Evolutionary conservation across 129 eudicot species (phyloP).

Genomic region (Ambrosia artemisiifolia): DNA sequence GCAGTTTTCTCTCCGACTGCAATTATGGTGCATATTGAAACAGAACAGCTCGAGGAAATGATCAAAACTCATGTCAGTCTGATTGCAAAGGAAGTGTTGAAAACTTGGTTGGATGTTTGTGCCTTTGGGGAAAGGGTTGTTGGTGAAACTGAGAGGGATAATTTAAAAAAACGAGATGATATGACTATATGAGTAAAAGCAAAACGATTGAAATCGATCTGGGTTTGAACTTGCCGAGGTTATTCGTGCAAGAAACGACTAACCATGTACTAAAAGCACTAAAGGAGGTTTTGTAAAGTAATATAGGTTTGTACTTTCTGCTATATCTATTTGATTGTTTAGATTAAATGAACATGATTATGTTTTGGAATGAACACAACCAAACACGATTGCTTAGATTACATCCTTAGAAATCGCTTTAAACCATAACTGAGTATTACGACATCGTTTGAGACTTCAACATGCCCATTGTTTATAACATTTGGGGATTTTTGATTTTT

Average conservation of each 20-base stretch:
- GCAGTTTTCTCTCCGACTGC: slow-evolving; percentile 73
- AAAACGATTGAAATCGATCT: slow-evolving; percentile 84
- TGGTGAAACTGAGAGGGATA: slow-evolving; percentile 41
- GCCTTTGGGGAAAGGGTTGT: slow-evolving; percentile 46
- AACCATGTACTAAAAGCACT: slow-evolving; percentile 49
- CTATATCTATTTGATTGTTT: too few species aligned
- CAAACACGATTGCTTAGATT: background rate
- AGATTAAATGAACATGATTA: background rate
- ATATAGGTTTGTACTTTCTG: slow-evolving; percentile 1
- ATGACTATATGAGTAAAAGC: slow-evolving; percentile 47
- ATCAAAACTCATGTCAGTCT: slow-evolving; percentile 50
- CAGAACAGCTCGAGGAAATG: slow-evolving; percentile 56
- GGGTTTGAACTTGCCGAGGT: slow-evolving; percentile 66
- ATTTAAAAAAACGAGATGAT: slow-evolving; percentile 61
- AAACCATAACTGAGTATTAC: too few species aligned
- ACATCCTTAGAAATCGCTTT: too few species aligned
- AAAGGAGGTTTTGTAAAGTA: slow-evolving; percentile 31
- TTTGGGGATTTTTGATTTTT: too few species aligned
- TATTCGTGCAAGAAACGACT: slow-evolving; percentile 81
- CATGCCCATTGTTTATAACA: too few species aligned
- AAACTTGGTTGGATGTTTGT: slow-evolving; percentile 66
- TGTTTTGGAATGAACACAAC: background rate
- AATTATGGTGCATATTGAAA: slow-evolving; percentile 51
- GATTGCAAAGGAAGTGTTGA: slow-evolving; percentile 53
- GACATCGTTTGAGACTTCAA: too few species aligned